phyloP scores from a whole-genome alignment of 2,329 filamentous ascomycete genomes.

The Eutypa lata region DNA sequence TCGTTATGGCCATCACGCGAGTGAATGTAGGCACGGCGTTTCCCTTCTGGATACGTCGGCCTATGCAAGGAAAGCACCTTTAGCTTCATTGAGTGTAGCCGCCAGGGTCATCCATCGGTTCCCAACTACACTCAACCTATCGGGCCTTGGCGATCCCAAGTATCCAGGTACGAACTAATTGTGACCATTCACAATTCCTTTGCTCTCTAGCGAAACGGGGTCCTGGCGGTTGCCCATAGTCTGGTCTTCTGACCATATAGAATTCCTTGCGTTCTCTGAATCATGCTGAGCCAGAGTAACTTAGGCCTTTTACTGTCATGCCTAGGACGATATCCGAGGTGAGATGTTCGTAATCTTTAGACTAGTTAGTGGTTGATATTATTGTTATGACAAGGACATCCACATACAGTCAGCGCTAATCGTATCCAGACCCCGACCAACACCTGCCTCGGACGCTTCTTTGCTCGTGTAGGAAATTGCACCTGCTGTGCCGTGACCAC shows the following conservation, averaged over 20 bases:
- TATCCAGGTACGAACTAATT: slow-evolving; percentile 5
- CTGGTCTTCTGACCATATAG: background rate
- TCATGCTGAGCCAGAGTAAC: slow-evolving; percentile 12
- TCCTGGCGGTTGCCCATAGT: slow-evolving; percentile 3
- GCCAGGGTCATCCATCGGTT: slow-evolving; percentile 3
- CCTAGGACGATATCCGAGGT: slow-evolving; percentile 27
- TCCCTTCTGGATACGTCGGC: slow-evolving; percentile 1
- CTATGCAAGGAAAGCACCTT: slow-evolving; percentile 3
- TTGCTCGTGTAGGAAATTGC: slow-evolving; percentile 10
- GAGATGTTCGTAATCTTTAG: slow-evolving; percentile 11
- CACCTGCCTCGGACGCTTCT: slow-evolving; percentile 11
- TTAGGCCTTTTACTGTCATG: slow-evolving; percentile 31
- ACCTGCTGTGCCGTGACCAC: slow-evolving; percentile 9
- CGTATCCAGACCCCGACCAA: slow-evolving; percentile 8
- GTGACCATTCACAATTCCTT: background rate
- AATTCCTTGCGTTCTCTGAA: slow-evolving; percentile 6
- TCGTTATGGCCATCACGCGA: slow-evolving; percentile 4
- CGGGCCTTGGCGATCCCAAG: slow-evolving; percentile 3
- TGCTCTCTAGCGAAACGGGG: background rate
- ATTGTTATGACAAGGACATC: slow-evolving; percentile 1
- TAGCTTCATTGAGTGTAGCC: slow-evolving; percentile 3
- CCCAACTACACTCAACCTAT: slow-evolving; percentile 5
- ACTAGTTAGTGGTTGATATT: slow-evolving; percentile 6
- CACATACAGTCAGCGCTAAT: slow-evolving; percentile 7
- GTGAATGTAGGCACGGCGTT: slow-evolving; percentile 2